Evolutionary conservation across 2,329 filamentous ascomycete genomes (phyloP).

Genomic region (Fusarium virguliforme): DNA sequence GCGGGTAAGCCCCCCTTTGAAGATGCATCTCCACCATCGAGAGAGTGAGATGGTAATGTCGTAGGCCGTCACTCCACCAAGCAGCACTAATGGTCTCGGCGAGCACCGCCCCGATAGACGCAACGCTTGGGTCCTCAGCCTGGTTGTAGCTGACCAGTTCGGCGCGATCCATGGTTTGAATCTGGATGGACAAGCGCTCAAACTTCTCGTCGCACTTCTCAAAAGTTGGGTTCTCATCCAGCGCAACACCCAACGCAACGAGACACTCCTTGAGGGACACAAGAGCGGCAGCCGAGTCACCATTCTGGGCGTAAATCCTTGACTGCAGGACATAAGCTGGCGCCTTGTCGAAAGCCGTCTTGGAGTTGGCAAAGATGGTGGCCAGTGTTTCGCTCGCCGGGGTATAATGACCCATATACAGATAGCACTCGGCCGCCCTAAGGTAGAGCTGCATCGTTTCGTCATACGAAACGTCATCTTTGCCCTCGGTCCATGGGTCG

Average conservation of each 20-base stretch:
- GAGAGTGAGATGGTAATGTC: conserved; percentile 81
- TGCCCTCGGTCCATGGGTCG: conserved; percentile 80
- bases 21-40: conserved; percentile 79
- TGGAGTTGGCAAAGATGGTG: conserved; percentile 79
- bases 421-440: conserved; percentile 85
- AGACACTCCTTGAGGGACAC: conserved; percentile 80
- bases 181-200: conserved; percentile 71
- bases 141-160: conserved; percentile 63
- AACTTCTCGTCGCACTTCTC: conserved; percentile 86
- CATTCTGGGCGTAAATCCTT: conserved; percentile 81
- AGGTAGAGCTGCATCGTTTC: conserved; percentile 88
- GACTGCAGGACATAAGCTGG: conserved; percentile 88
- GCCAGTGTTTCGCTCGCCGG: conserved; percentile 79
- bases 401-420: conserved; percentile 81
- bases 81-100: conserved; percentile 79
- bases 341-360: conserved; percentile 83
- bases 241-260: conserved; percentile 75
- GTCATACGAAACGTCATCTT: conserved; percentile 83
- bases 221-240: conserved; percentile 78
- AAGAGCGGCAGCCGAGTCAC: conserved; percentile 80
- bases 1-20: conserved; percentile 75
- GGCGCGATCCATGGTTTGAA: conserved; percentile 71
- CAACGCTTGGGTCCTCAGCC: conserved; percentile 68
- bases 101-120: conserved; percentile 78
- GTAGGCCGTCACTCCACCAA: conserved; percentile 80